Evolutionary conservation across 805 yeast genomes (phyloP).

Genomic region (Wickerhamiella hasegawae): DNA sequence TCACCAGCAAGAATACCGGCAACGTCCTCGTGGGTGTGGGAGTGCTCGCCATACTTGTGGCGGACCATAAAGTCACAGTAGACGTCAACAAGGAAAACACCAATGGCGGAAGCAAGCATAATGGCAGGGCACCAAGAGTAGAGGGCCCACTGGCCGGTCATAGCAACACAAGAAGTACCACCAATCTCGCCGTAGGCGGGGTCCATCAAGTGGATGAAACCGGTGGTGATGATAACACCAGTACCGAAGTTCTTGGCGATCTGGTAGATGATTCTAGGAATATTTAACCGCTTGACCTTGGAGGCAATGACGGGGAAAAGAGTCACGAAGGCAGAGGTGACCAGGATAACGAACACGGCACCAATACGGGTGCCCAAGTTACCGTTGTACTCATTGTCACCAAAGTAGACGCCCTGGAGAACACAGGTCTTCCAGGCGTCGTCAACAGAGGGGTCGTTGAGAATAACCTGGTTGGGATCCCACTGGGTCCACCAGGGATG

Average conservation of each 20-base stretch:
- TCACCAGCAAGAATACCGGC: slow-evolving; percentile 3
- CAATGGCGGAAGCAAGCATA: slow-evolving; percentile 30
- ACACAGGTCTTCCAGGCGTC: slow-evolving; percentile 29
- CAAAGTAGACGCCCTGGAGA: slow-evolving; percentile 26
- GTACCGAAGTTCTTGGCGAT: slow-evolving; percentile 42
- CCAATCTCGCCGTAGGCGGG: slow-evolving; percentile 24
- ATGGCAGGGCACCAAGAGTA: slow-evolving; percentile 47
- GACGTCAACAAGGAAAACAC: slow-evolving; percentile 34
- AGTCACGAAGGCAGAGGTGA: slow-evolving; percentile 30
- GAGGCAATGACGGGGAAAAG: slow-evolving; percentile 29
- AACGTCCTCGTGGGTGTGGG: slow-evolving; percentile 15
- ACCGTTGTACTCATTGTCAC: slow-evolving; percentile 29
- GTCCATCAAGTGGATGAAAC: slow-evolving; percentile 47
- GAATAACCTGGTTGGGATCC: slow-evolving; percentile 20
- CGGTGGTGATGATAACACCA: slow-evolving; percentile 65
- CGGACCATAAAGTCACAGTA: slow-evolving; percentile 30
- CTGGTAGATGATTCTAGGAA: slow-evolving; percentile 21
- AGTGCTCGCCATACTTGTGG: slow-evolving; percentile 21
- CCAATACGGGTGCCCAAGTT: slow-evolving; percentile 40
- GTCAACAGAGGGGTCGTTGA: slow-evolving; percentile 18
- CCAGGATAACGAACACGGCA: slow-evolving; percentile 34
- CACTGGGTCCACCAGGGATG: slow-evolving; percentile 6
- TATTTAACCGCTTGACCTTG: slow-evolving; percentile 11
- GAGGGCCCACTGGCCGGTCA: slow-evolving; percentile 30
- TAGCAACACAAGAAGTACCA: slow-evolving; percentile 25